Evolutionary conservation across 257 asterid species (phyloP), one percentile per base, ranked within the genome.

Genomic region (Nicotiana tomentosiformis): DNA sequence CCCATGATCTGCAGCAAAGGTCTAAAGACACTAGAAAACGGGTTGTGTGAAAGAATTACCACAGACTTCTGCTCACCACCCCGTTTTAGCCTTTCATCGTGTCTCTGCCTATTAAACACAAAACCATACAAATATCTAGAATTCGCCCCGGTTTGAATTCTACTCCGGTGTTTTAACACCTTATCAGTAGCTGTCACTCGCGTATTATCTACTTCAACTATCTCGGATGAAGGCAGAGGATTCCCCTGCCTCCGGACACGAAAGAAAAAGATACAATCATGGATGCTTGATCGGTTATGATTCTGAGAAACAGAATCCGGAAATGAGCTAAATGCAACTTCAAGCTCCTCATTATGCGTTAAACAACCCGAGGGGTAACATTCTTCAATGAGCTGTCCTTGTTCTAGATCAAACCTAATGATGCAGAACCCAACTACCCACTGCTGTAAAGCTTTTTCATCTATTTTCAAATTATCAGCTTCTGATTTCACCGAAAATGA

Each of bases 31-130:
- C 94, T 86, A 43, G 97, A 87, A 86, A 93, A 94, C 37, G 99
- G 99, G 84, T 87, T 86, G 81, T 92, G 93, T 33, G 99, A 94
- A 86, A 96, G 97, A 88, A 96, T 92, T 16, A 96, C 98, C 65
- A 96, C 97, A 2, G 99, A 94, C 72, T 94, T 94, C 74, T 96
- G 98, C 88, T 96, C 99, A 23, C 99, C 99, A 39, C 99, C 99
- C 74, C 98, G 91, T 86, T 94, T 96, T 65, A 96, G 90, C 87
- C 95, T 91, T 86, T 96, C 98, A 74, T 96, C 99, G 55, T 93
- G 99, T 85, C 97, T 94, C 89, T 96, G 98, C 86, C 99, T 96
- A 82, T 96, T 96, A 84, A 94, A 96, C 65, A 96, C 99, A 84
- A 92, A 96, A 32, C 98, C 99, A 35, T 94, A 94, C 86, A 96